Evolutionary conservation across 192 early-diverging fungal species (phyloP).

Genomic region (Podila epigama): DNA sequence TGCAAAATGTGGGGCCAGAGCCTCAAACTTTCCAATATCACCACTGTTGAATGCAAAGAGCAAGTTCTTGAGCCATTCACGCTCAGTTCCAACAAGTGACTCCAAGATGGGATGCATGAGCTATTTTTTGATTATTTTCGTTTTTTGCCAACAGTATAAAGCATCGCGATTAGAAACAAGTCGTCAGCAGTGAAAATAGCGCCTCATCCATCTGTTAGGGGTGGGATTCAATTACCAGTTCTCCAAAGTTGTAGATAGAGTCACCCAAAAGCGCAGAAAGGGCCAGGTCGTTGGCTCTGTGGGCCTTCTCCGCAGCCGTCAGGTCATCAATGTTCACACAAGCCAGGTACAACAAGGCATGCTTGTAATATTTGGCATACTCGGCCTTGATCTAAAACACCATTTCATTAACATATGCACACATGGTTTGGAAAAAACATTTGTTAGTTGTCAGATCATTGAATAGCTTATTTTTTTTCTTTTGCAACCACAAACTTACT

Average conservation of each 20-base stretch:
- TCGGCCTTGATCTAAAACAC: conserved; percentile 78
- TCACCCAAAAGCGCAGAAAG: conserved; percentile 93
- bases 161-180: background rate
- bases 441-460: background rate
- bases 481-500: too few relatives aligned
- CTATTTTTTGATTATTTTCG: too few relatives aligned
- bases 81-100: conserved; percentile 73
- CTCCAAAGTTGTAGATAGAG: conserved; percentile 99
- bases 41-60: too few relatives aligned
- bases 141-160: too few relatives aligned
- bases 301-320: conserved; percentile 74
- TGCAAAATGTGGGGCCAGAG: conserved; percentile 61
- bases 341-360: conserved; percentile 91
- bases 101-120: conserved; percentile 91
- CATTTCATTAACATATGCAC: background rate
- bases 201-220: too few relatives aligned
- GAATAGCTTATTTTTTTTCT: too few relatives aligned
- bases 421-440: background rate
- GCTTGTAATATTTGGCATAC: conserved; percentile 96
- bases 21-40: too few relatives aligned
- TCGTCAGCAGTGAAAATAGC: too few relatives aligned
- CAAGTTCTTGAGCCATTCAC: conserved; percentile 97
- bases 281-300: conserved; percentile 91
- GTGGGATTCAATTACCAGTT: too few relatives aligned
- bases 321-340: conserved; percentile 90